Base-by-base conservation (phyloP, 192 early-diverging fungal genomes). In the Entomortierella beljakovae region DNA sequence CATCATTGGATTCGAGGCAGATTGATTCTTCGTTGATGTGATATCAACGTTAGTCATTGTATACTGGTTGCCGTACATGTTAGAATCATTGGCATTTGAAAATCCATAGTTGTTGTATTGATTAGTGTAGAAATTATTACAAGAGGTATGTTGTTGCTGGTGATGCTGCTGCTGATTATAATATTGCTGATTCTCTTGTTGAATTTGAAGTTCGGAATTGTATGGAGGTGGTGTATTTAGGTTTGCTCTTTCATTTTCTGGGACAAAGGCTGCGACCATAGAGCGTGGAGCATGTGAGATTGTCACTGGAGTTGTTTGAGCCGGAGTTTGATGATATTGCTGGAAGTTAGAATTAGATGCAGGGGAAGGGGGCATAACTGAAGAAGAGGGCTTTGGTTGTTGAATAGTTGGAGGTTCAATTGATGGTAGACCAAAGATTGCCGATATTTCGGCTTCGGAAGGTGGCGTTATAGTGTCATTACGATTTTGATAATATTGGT, bases 401-500 rank as follows among this genome's bases (percentile, higher is more conserved):
- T 55, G 54, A 2, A 29, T 18, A 71, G 59, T 54, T 7, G 59
- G 40, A 34, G 59, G 2, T 7, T 33, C 29, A 15, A 37, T 23
- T 31, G 67, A 57, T 18, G 62, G 28, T 23, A 77, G 33, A 4
- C 73, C 73, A 77, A 77, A 77, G 66, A 77, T 60, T 6, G 73
- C 73, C 40, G 65, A 61, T 28, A 77, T 77, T 32, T 68, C 71
- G 10, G 58, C 73, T 42, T 77, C 73, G 15, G 73, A 69, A 15
- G 73, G 55, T 11, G 43, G 37, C 13, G 6, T 6, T 8, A 40
- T 23, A 13, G 35, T n/a, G 25, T 20, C 46, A 33, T 6, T 8
- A 34, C 6, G 16, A 34, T 26, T n/a, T 25, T 32, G 35, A 34
- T 32, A 22, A 4, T 31, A 23, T 10, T 32, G 33, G n/a, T 7